Evolutionary conservation across 306 rosid species (phyloP), one percentile per base, ranked within the genome.

Genomic region (Malus fusca): DNA sequence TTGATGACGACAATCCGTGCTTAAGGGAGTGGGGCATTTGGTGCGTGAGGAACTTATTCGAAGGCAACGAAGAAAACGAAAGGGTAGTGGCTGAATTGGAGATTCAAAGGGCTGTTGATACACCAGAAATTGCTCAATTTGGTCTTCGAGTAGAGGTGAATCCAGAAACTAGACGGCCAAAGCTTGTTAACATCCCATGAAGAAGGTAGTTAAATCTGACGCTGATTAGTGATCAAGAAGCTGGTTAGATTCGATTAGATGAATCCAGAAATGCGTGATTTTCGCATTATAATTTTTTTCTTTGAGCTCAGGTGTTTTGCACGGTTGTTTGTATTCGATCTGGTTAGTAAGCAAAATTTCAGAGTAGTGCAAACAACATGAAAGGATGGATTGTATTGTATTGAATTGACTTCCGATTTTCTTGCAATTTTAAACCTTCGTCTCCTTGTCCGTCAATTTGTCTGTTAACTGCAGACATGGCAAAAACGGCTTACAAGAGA

Each of bases 21-120:
- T 63, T 90, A 76, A 95, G 96, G 84, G 97, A 95, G 80, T 90
- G 98, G 93, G 96, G 93, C 58, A 83, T 89, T 81, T 92, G 96
- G 92, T 82, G 78, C 26, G 84, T 86, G 68, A 92, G 96, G 87
- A 90, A 92, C 77, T 62, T 92, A 82, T 78, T 95, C 74, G 93
- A 90, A 80, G 88, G 85, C 7, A 92, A 89, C 59, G 73, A 80
- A 69, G 97, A 94, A 83, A 92, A 95, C 68, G 86, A 88, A 76
- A 86, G 23, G 83, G 85, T 75, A 11, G 93, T 95, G 77, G 76
- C 92, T 65, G 92, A 93, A 75, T 78, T 89, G 81, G 88, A 90
- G 87, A 76, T 90, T 26, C 90, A 88, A 73, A 89, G 95, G 31
- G 77, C 96, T 60, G 92, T 82, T 73, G 88, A 92, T 76, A 70